Evolutionary conservation across 139 green algal genomes (phyloP).

Genomic region (Spirogloea muscicola): DNA sequence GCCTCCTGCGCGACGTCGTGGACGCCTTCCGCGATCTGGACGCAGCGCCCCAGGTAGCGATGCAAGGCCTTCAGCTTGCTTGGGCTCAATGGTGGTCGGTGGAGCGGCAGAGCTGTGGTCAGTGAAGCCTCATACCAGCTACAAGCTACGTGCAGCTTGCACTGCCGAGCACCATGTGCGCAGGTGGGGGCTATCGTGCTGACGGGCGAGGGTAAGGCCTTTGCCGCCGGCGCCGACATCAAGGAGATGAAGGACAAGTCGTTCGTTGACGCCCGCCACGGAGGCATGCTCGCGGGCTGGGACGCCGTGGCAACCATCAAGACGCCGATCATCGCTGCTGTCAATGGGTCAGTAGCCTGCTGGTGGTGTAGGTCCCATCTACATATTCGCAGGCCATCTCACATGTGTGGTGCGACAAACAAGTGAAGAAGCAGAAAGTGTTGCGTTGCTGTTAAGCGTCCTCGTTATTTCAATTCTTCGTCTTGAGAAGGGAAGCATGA

Average conservation of each 20-base stretch:
- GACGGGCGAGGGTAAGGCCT: slow-evolving; percentile 63
- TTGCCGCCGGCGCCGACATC: slow-evolving; percentile 74
- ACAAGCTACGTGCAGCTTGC: not conserved
- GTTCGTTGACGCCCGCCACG: slow-evolving; percentile 43
- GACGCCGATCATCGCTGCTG: slow-evolving; percentile 62
- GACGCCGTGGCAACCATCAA: slow-evolving; percentile 47
- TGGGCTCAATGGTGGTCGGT: not conserved
- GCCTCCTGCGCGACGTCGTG: slow-evolving; percentile 55
- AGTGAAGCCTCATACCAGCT: not conserved
- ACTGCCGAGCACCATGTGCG: not conserved
- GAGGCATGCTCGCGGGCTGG: slow-evolving; percentile 51
- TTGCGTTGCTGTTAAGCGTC: not conserved
- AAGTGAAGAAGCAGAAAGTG: not conserved
- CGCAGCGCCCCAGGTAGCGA: not conserved
- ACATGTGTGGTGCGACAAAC: not conserved
- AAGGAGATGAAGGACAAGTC: slow-evolving; percentile 60
- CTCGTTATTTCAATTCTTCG: not conserved
- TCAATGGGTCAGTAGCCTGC: slow-evolving; percentile 52
- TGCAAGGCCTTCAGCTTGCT: not conserved
- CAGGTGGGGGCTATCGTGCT: slow-evolving; percentile 57
- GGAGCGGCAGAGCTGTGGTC: not conserved
- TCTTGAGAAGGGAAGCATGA: not conserved
- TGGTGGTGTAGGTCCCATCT: not conserved
- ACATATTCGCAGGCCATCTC: not conserved
- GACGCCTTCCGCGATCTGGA: slow-evolving; percentile 44